Base-by-base conservation (phyloP, 768 basidiomycete genomes). In the Boletus insuetus region DNA sequence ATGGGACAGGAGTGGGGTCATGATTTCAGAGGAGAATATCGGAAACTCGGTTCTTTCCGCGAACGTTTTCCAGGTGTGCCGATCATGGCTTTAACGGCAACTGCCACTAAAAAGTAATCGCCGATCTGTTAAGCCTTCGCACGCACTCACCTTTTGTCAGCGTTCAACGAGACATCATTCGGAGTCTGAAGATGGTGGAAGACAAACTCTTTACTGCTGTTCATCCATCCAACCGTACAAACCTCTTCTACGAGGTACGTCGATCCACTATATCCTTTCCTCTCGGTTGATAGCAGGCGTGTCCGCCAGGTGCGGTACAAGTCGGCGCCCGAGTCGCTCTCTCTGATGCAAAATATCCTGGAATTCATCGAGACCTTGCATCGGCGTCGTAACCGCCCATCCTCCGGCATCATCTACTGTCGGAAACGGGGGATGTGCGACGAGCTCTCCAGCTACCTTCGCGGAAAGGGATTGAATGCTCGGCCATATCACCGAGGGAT, bases 21-120 rank as follows among this genome's bases (percentile, higher is more conserved):
- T 46, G 84, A 90, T 61, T 91, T 91, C 65, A 82, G 91, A 24
- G 76, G 69, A 32, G 86, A 90, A 41, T 94, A 92, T 64, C 75
- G 90, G 42, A 79, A 75, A 24, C 76, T 94, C 22, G 91, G 91
- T 6, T 67, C 73, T 38, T 89, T 94, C 67, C 81, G 91, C 2
- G 75, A 80, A 37, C 77, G 75, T 29, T 92, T 85, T 63, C 79
- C 79, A 2, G 74, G 78, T 53, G 81, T 93, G 5, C 91, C 92
- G 1, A 86, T 94, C 60, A 94, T 92, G 89, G 91, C 91, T 4
- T 70, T 94, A 38, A 94, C 91, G 1, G 91, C 91, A 2, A 91
- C 88, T 14, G 91, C 91, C 3, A 94, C 91, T 7, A 69, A 82
- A 41, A 69, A 71, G 89, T 90, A 68, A 56, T 45, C 6, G 19